Evolutionary conservation across 805 yeast genomes (phyloP), one percentile per base, ranked within the genome.

Genomic region (Phaffomyces opuntiae): DNA sequence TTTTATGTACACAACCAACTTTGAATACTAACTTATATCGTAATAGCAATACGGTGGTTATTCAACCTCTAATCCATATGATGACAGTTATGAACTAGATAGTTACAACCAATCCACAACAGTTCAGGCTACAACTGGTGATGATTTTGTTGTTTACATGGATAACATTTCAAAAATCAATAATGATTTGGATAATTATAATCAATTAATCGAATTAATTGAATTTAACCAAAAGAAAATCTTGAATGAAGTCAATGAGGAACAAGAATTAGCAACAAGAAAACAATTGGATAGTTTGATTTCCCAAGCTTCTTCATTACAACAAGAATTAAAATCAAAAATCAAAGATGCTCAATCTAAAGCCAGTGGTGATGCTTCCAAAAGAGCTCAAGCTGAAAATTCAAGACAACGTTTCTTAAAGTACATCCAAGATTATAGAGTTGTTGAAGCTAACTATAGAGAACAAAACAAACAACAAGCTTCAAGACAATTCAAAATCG

Each of bases 401-500:
- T 76, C 84, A 46, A 85, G 95, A 72, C 81, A 80, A 60, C 81
- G 84, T 62, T 93, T 93, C 64, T 78, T 90, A 75, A 79, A 81
- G 52, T 76, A 84, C 48, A 91, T 93, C 61, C 93, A 88, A 66
- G 88, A 81, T 62, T 88, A 87, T 70, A 80, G 95, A 66, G 75
- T 81, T 58, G 78, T 87, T 53, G 98, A 93, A 67, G 88, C 87
- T 50, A 79, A 83, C 58, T 89, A 87, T 72, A 78, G 89, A 54
- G 89, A 84, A 63, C 80, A 83, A 57, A 87, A 87, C 64, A 81
- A 84, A 63, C 79, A 80, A 50, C 95, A 87, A 61, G 96, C 96
- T 42, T 90, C 83, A 59, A 81, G 96, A 65, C 98, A 91, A 74
- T 90, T 84, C 71, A 81, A 80, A 62, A 87, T 93, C 59, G 93